Conservation (phyloP, 345 rosid genomes). For the Eucalyptus dawsonii region DNA sequence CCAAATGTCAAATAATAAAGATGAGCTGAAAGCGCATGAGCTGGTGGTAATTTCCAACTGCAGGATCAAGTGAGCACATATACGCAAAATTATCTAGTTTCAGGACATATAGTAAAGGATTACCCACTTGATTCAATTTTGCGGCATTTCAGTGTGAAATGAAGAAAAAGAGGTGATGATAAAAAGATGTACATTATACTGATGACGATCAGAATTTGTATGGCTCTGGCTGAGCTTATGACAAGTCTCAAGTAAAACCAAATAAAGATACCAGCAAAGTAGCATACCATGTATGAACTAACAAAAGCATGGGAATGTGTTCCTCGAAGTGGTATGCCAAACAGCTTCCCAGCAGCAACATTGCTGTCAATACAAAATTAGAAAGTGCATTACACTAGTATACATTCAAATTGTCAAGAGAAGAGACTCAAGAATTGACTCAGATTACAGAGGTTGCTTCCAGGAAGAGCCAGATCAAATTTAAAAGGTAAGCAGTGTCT, state of each 20-base stretch:
- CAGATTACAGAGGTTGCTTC: neutral
- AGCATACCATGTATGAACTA: conserved; percentile 90
- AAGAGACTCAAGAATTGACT: neutral
- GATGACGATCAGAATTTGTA: neutral
- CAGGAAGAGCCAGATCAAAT: neutral
- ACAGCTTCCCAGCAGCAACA: conserved; percentile 85
- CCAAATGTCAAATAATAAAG: neutral
- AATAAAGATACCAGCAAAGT: neutral
- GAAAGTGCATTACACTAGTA: neutral
- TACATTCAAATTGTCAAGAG: neutral
- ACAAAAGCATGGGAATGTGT: conserved; percentile 99
- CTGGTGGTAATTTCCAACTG: neutral
- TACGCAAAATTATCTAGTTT: neutral
- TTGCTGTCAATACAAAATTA: conserved; percentile 35
- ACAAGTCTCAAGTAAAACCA: neutral
- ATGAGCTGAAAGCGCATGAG: neutral
- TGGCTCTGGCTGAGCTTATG: neutral
- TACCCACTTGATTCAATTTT: neutral
- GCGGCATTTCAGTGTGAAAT: neutral
- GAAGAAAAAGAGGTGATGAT: neutral
- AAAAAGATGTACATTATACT: neutral
- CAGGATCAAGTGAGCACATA: neutral
- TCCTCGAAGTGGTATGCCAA: conserved; percentile 93
- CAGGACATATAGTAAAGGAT: neutral
- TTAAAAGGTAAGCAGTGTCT: neutral